Percentiles rank a stretch among this genome's conserved stretches.
Conservation (phyloP, 305 asterid species). For the Solanum hybrid region DNA sequence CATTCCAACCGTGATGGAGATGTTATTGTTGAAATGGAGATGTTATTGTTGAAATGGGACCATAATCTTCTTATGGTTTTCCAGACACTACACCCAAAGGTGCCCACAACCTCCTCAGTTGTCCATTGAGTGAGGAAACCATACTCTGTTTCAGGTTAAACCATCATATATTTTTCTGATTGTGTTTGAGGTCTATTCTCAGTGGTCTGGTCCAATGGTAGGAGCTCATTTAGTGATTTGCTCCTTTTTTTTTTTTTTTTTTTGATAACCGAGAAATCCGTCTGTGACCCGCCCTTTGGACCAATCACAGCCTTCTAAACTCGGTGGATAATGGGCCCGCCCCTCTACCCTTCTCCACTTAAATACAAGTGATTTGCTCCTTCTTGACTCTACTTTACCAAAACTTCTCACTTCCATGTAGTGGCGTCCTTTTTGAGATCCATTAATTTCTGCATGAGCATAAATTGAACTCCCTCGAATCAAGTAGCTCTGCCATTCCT, state of each 20-base stretch:
- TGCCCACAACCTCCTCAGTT: no score
- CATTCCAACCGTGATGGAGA: no score
- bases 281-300: no score
- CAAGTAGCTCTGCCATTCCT: background rate
- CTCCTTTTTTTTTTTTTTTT: background rate
- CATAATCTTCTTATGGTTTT: no score
- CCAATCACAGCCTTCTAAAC: no score
- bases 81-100: no score
- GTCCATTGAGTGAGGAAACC: no score
- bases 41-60: no score
- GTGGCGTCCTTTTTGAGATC: background rate
- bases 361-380: background rate
- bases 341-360: no score
- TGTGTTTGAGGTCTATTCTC: background rate
- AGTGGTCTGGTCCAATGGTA: background rate
- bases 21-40: no score
- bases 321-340: no score
- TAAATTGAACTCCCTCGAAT: background rate
- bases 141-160: background rate
- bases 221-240: background rate
- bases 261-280: no score
- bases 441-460: background rate
- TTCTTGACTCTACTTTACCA: background rate
- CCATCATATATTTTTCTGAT: background rate
- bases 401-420: background rate